Evolutionary conservation across 2,329 filamentous ascomycete genomes (phyloP), one percentile per base, ranked within the genome.

Genomic region (Colletotrichum salicis): DNA sequence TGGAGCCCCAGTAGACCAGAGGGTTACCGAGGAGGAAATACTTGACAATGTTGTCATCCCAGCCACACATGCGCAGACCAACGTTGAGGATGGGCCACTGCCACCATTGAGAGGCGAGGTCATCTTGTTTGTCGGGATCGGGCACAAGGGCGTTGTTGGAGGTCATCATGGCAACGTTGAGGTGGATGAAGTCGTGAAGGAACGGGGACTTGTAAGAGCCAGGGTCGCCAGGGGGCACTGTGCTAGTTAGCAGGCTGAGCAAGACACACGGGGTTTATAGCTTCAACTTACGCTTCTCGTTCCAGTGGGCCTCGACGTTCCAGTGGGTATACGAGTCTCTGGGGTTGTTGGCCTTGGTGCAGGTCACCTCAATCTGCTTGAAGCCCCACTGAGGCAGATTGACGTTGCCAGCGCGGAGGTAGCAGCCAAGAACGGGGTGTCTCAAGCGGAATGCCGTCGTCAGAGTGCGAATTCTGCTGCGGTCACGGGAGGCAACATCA

Each of bases 151-250:
- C 96, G 80, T 99, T 99, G 88, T 99, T 99, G 51, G 96, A 98
- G 4, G 96, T 99, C 96, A 98, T 98, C 96, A 99, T 99, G 74
- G 96, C 96, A 73, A 99, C 96, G 81, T 99, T 99, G 73, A 98
- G 86, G 82, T 99, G 96, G 74, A 99, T 92, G 79, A 99, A 99
- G 83, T 99, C 96, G 80, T 97, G 95, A 79, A 97, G 87, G 88
- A 99, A 99, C 2, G 97, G 96, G 45, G 96, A 98, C 85, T 94
- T 97, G 87, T 98, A 99, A 68, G 94, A 92, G 77, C 93, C 94
- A 66, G 96, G 94, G 82, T 98, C 93, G 77, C 93, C 93, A 74
- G 94, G 90, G 51, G 96, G 96, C 31, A 98, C 94, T 96, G 78
- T 45, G 56, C 45, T 48, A 54, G 76, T 84, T 80, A 85, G 83